phyloP scores from a whole-genome alignment of 1,139 yeast genomes.

The Pichia sp. region DNA sequence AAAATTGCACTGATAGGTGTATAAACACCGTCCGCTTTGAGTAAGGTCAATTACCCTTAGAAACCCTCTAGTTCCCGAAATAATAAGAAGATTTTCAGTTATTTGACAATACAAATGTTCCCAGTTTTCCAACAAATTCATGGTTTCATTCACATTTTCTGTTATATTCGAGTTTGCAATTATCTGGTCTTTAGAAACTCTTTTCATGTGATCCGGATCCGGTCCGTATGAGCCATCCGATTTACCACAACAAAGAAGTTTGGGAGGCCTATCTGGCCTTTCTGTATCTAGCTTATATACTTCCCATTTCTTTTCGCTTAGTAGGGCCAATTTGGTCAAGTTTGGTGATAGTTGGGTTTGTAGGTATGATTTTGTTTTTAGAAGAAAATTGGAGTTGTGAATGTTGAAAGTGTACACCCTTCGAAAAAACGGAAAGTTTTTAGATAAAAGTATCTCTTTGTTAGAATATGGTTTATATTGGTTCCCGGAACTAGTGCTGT shows the following conservation, averaged over 20 bases:
- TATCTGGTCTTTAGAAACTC: constrained; percentile 21
- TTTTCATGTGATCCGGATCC: constrained; percentile 36
- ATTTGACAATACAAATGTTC: constrained; percentile 64
- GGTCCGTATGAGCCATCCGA: constrained; percentile 64
- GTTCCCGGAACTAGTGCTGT: constrained; percentile 12
- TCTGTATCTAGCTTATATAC: constrained; percentile 49
- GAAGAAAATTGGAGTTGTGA: constrained; percentile 45
- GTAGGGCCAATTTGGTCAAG: constrained; percentile 56
- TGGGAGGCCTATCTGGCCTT: constrained; percentile 46
- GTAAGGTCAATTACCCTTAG: constrained; percentile 60
- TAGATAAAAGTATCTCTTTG: constrained; percentile 64
- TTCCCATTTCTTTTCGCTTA: constrained; percentile 69
- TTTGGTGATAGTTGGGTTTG: constrained; percentile 66
- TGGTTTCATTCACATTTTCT: constrained; percentile 21
- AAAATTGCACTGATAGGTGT: constrained; percentile 64
- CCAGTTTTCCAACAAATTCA: constrained; percentile 41
- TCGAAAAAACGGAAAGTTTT: constrained; percentile 80
- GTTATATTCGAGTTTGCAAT: constrained; percentile 25
- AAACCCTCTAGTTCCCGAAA: constrained; percentile 72
- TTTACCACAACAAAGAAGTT: constrained; percentile 61
- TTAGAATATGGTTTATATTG: constrained; percentile 31
- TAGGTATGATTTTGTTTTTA: constrained; percentile 47
- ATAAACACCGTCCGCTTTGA: constrained; percentile 57
- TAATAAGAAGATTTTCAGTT: constrained; percentile 55
- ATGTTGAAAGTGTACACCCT: constrained; percentile 62